Evolutionary conservation across 306 rosid genomes (phyloP).

Genomic region (Castanea sativa): DNA sequence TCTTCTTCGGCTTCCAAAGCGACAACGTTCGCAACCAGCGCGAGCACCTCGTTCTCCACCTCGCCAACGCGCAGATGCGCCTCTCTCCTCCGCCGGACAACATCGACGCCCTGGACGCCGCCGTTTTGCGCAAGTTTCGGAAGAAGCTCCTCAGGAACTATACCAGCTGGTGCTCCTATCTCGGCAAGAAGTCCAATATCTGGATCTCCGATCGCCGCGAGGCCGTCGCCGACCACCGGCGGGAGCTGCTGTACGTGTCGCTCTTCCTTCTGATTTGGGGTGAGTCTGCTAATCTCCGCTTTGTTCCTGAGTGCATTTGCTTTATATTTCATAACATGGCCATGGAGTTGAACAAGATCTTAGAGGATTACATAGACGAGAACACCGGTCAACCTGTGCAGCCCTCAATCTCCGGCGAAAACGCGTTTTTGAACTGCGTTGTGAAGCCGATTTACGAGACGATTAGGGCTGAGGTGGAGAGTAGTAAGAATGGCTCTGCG

Average conservation of each 20-base stretch:
- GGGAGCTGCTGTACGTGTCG: constrained; percentile 81
- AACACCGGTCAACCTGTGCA: constrained; percentile 80
- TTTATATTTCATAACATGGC: constrained; percentile 89
- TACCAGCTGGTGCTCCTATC: constrained; percentile 76
- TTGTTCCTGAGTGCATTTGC: constrained; percentile 80
- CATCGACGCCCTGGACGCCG: constrained; percentile 66
- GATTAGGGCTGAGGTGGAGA: constrained; percentile 68
- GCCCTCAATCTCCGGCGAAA: constrained; percentile 79
- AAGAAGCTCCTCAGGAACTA: constrained; percentile 74
- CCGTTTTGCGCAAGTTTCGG: constrained; percentile 74
- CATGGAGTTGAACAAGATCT: constrained; percentile 67
- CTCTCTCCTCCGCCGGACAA: constrained; percentile 88
- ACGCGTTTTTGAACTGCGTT: constrained; percentile 60
- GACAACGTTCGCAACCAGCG: constrained; percentile 94
- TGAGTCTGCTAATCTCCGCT: constrained; percentile 84
- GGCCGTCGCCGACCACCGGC: constrained; percentile 51
- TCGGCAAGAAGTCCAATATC: constrained; percentile 80
- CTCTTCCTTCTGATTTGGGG: constrained; percentile 89
- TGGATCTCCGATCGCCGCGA: constrained; percentile 69
- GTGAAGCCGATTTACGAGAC: constrained; percentile 89
- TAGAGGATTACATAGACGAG: constrained; percentile 88
- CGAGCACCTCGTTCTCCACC: constrained; percentile 92
- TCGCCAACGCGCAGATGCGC: constrained; percentile 97
- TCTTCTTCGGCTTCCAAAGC: constrained; percentile 77
- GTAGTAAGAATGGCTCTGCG: constrained; percentile 74